These are phyloP conservation scores for Boletus sensibilis DNA, from an alignment of 768 basidiomycete genomes.

Conservation along the genomic window DNA sequence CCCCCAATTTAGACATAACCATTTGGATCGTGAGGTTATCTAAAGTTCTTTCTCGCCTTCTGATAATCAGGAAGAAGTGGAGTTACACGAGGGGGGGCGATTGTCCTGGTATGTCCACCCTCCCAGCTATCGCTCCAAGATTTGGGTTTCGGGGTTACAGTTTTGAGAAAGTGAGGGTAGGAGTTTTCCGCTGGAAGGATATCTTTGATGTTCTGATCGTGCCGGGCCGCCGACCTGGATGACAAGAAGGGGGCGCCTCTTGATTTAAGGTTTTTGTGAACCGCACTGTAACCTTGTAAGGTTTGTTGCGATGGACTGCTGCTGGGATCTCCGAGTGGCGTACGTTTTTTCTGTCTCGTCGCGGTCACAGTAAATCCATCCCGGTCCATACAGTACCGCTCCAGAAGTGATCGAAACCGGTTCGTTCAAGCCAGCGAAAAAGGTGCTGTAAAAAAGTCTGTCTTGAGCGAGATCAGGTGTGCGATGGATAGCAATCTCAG, in stretches of 20 bases:
- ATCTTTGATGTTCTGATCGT: not conserved
- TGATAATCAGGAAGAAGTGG: not conserved
- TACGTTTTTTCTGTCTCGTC: not conserved
- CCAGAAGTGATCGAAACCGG: not conserved
- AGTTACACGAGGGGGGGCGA: not conserved
- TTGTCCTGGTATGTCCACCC: not conserved
- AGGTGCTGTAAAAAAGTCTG: not conserved
- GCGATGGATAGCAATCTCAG: conserved; percentile 3
- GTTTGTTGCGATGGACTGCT: not conserved
- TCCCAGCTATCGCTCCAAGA: not conserved
- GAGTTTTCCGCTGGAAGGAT: not conserved
- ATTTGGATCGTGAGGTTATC: not conserved
- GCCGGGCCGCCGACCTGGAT: not conserved
- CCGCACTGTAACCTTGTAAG: not conserved
- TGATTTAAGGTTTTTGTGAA: not conserved
- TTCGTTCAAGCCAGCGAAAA: not conserved
- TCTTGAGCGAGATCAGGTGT: not conserved
- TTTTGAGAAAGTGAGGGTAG: not conserved
- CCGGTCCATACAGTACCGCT: not conserved
- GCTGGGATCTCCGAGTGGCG: not conserved
- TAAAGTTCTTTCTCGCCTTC: not conserved
- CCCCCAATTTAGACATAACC: conserved; percentile 12
- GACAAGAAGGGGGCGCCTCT: no score
- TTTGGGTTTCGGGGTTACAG: not conserved
- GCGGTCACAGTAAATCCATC: not conserved